phyloP scores from a whole-genome alignment of 257 asterid genomes.

The Gentiana macrophylla region DNA sequence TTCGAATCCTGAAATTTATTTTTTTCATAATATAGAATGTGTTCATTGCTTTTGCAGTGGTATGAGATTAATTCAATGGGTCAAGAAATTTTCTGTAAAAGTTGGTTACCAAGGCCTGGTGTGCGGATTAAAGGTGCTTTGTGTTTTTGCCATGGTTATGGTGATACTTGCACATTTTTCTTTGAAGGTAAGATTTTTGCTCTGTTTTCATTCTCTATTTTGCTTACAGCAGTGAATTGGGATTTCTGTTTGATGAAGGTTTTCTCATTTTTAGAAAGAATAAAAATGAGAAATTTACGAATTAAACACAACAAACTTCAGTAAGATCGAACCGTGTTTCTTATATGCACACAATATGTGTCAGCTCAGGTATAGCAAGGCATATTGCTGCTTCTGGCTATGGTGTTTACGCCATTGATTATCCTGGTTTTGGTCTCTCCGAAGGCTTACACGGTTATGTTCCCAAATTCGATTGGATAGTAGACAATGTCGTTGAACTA shows the following conservation, averaged over 20 bases:
- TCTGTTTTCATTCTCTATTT: neutral
- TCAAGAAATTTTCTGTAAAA: slow-evolving; percentile 82
- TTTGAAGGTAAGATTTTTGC: slow-evolving; percentile 64
- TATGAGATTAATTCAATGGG: slow-evolving; percentile 70
- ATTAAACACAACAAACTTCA: too few species aligned
- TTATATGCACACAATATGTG: slow-evolving; percentile 4
- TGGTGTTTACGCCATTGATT: slow-evolving; percentile 92
- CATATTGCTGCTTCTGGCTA: slow-evolving; percentile 84
- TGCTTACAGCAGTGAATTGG: too few species aligned
- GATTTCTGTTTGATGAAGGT: neutral
- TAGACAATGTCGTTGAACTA: slow-evolving; percentile 75
- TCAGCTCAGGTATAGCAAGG: slow-evolving; percentile 73
- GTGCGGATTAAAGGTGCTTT: slow-evolving; percentile 77
- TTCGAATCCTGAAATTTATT: neutral
- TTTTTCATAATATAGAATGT: neutral
- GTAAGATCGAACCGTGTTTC: neutral
- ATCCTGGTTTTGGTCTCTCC: slow-evolving; percentile 96
- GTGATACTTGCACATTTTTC: slow-evolving; percentile 99
- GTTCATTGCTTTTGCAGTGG: slow-evolving; percentile 45
- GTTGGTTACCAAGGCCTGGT: slow-evolving; percentile 96
- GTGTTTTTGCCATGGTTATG: slow-evolving; percentile 94
- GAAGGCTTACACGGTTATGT: slow-evolving; percentile 94
- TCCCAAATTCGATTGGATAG: slow-evolving; percentile 67
- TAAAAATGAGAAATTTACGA: neutral
- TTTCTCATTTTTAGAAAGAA: neutral